phyloP scores from a whole-genome alignment of 257 asterid species.

The Nicotiana noctiflora region DNA sequence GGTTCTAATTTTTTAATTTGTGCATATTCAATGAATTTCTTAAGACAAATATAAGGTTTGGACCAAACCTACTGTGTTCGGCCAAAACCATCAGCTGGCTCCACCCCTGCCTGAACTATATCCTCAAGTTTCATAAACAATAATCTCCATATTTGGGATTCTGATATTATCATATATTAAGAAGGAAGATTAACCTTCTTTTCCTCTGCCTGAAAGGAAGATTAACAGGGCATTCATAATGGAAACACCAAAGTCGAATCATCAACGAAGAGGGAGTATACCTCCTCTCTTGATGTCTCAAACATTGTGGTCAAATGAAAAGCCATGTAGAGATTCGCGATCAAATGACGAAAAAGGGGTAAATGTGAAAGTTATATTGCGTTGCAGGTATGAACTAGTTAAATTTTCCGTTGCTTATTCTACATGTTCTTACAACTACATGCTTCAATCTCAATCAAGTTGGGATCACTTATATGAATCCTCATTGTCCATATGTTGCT shows the following conservation, averaged over 20 bases:
- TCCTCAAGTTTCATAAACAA: neutral
- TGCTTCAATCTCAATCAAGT: neutral
- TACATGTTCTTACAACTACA: neutral
- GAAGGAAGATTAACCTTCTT: neutral
- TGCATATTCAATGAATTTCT: no score
- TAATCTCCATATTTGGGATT: neutral
- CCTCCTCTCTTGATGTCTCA: slow-evolving; percentile 23
- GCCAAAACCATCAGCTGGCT: no score
- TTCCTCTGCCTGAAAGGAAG: neutral
- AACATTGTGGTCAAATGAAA: slow-evolving; percentile 42
- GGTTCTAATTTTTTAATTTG: no score
- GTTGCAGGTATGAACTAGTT: slow-evolving; percentile 36
- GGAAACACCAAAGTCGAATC: slow-evolving; percentile 13
- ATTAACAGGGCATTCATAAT: neutral
- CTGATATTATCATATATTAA: neutral
- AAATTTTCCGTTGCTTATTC: neutral
- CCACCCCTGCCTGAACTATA: neutral
- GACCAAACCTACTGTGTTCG: no score
- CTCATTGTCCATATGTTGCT: neutral
- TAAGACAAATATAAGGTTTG: no score
- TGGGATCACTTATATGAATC: neutral
- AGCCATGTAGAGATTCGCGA: slow-evolving; percentile 24
- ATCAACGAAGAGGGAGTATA: slow-evolving; percentile 17
- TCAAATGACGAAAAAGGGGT: slow-evolving; percentile 26
- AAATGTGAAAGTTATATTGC: slow-evolving; percentile 39